Base-by-base conservation (phyloP, 2,329 filamentous ascomycete genomes). In the Sclerotinia spermophila region DNA sequence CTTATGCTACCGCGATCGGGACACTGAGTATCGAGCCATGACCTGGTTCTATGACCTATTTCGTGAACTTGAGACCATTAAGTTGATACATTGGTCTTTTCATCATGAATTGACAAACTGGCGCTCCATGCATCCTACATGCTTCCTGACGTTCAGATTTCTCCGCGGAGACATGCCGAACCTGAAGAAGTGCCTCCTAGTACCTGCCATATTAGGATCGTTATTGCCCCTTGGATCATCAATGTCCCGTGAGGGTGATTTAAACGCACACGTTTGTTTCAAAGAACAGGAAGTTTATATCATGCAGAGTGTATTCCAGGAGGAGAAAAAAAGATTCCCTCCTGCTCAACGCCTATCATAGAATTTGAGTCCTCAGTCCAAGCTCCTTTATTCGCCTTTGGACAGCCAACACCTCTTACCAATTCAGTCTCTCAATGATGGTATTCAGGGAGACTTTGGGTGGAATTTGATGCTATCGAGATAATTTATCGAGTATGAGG, bases 351-450 rank as follows among this genome's bases (percentile, higher is more conserved):
- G 11, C 40, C 59, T 24, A 19, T 15, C 15, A 13, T 62, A 24
- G 40, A 62, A 17, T 45, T 45, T 13, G 40, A 62, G 10, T 38
- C 21, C 11, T 24, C 10, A 11, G 17, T 13, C 27, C 10, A 24
- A 11, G 1, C 19, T 45, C 3, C 40, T 2, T 11, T 3, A 33
- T 45, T 19, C 11, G 4, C 21, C 6, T 0, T 45, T 19, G 2
- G 33, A 27, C 10, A 0, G 8, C n/a, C 58, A 21, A 5, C 1
- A 6, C 19, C 1, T 11, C 17, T 7, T 19, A 5, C 0, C 7
- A 15, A 51, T 17, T 51, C n/a, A 6, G n/a, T 51, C 2, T 58
- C 11, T 58, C 2, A 7, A 24, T 15, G 19, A 38, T n/a, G 2
- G 7, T 7, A 51, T 27, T 27, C n/a, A 51, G 48, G 48, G 11